phyloP scores from a whole-genome alignment of 805 yeast genomes.

The Kodamaea lidongshanica region DNA sequence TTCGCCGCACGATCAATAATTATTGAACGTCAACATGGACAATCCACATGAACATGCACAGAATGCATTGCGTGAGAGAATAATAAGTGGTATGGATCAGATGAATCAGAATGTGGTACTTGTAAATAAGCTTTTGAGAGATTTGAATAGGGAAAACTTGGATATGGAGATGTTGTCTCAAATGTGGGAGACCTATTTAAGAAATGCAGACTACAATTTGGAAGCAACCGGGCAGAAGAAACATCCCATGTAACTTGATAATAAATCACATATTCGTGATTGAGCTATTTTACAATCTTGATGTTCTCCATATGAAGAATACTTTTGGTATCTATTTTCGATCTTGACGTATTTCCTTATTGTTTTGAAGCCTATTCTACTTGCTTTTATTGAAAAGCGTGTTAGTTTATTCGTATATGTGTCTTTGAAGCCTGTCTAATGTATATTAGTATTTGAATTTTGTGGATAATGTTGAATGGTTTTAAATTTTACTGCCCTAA shows the following conservation, averaged over 20 bases:
- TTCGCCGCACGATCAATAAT: too few relatives aligned
- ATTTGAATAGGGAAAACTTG: conserved; percentile 59
- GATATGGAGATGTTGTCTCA: conserved; percentile 66
- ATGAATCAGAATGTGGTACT: conserved; percentile 65
- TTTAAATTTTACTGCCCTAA: too few relatives aligned
- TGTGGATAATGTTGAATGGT: too few relatives aligned
- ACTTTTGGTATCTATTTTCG: too few relatives aligned
- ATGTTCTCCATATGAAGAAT: background rate
- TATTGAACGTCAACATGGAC: conserved; percentile 64
- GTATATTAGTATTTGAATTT: too few relatives aligned
- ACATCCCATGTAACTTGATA: conserved; percentile 31
- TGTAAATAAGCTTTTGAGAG: conserved; percentile 54
- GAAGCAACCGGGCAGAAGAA: conserved; percentile 59
- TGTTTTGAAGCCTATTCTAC: too few relatives aligned
- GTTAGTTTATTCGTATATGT: too few relatives aligned
- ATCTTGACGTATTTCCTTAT: too few relatives aligned
- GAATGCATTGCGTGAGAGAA: conserved; percentile 65
- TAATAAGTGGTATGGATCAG: conserved; percentile 67
- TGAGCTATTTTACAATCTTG: background rate
- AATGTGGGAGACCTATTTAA: conserved; percentile 73
- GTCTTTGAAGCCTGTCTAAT: too few relatives aligned
- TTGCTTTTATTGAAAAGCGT: too few relatives aligned
- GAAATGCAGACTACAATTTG: conserved; percentile 64
- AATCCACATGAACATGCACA: conserved; percentile 84
- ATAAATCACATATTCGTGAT: background rate